Base-by-base conservation (phyloP, 1,284 basidiomycete species). In the Cryptococcus jaspeensis region DNA sequence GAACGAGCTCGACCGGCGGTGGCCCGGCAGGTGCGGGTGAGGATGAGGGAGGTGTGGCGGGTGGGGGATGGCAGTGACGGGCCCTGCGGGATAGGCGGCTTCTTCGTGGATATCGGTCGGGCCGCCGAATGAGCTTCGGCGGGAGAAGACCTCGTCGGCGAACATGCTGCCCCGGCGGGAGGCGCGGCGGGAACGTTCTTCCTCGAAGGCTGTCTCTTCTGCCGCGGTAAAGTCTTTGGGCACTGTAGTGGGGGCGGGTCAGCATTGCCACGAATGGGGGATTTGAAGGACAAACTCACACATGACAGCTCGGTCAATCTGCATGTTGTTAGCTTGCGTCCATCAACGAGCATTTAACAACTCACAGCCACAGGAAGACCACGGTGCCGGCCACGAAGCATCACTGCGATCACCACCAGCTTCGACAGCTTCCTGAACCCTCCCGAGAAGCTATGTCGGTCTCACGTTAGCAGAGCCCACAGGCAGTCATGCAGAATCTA, bases 321-420 rank as follows among this genome's bases (percentile, higher is more conserved):
- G 57, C 32, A 28, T 15, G 36, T 20, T 32, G 9, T 23, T 25
- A 15, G 22, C 16, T 39, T 16, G 44, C 41, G 16, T 38, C 18
- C 48, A 25, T n/a, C 36, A 52, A 18, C 13, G 9, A 38, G 22
- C 7, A 16, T 6, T 13, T 38, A 15, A 36, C 3, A 1, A 87
- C 76, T 95, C 90, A 96, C 92, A 16, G 92, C 91, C 16, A 89
- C 87, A 0, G 90, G 89, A 5, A 92, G 78, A 4, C 92, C 92
- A 47, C 95, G 85, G 76, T 98, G 94, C 12, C 93, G 83, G 8
- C 94, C 94, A 61, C 94, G 87, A 53, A 98, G 81, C 91, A 98
- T 97, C 63, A 97, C 92, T 4, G 83, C 72, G 64, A 84, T 86
- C 20, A 97, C 73, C 52, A 97, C 86, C 22, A 98, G 81, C 76